Evolutionary conservation across 2,329 filamentous ascomycete species (phyloP), one percentile per base, ranked within the genome.

Genomic region (Colletotrichum sp.): DNA sequence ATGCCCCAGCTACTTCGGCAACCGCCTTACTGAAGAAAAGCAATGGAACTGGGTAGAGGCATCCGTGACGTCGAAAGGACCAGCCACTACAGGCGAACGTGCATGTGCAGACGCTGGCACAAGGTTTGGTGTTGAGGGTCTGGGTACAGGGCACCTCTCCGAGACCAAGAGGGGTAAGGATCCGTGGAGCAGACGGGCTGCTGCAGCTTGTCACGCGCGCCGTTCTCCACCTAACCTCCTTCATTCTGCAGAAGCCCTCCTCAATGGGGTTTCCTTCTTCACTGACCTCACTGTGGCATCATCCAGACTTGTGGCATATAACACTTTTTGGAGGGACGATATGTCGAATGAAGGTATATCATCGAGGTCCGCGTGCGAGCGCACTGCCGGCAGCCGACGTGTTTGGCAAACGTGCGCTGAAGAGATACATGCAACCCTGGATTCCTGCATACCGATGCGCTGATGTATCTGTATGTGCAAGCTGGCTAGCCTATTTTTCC

Each of bases 281-380:
- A 68, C 73, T 72, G 73, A 72, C 73, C 73, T 75, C 70, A 75
- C 59, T n/a, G 70, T 75, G 57, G 70, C 59, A 75, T 65, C 69
- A 73, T 75, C 34, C 64, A 69, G 70, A 57, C 64, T 73, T 48
- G 26, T 55, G 32, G 44, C 36, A 59, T 68, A 72, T 72, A 60
- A 52, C 63, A 72, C 52, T 24, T 55, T 60, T 59, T 16, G 62
- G 18, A 39, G 30, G 24, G 36, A 13, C 32, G 22, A 55, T 39
- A 48, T 62, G 39, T 73, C 64, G 28, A 73, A 73, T 24, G n/a
- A 57, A 48, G 70, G 24, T 64, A 34, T 32, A 65, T 55, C 36
- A 15, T 68, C 44, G 63, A 60, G 65, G 59, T 24, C 44, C 44
- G 36, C 52, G 64, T 60, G 48, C 24, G 57, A 64, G 36, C 64